These are phyloP conservation scores for Mortierella sp. DNA, from an alignment of 371 early-diverging fungal species.

Conservation along the genomic window DNA sequence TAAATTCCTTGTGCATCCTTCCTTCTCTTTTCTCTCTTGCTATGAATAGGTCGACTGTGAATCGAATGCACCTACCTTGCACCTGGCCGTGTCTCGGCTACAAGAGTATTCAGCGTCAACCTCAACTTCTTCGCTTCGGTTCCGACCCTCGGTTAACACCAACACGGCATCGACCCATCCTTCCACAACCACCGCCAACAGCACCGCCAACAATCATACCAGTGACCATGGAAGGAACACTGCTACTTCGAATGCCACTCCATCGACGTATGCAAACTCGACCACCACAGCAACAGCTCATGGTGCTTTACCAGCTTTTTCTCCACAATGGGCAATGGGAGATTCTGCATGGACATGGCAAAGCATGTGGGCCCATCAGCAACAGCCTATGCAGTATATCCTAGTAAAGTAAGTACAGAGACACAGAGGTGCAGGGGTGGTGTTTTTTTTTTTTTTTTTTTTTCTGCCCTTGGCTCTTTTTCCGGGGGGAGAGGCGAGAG, in stretches of 20 bases:
- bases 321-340: conserved; percentile 6
- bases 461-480: too few relatives aligned
- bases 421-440: too few relatives aligned
- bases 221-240: too few relatives aligned
- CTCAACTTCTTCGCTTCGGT: conserved; percentile 20
- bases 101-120: neutral
- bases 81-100: conserved; percentile 35
- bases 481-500: too few relatives aligned
- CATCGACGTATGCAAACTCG: conserved; percentile 13
- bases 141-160: conserved; percentile 11
- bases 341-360: conserved; percentile 14
- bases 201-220: conserved; percentile 5
- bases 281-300: neutral
- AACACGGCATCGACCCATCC: neutral
- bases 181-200: neutral
- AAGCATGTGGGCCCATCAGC: conserved; percentile 2
- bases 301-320: neutral
- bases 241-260: neutral
- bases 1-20: neutral
- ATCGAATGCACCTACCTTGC: conserved; percentile 29
- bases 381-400: conserved; percentile 38
- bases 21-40: neutral
- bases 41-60: conserved; percentile 30
- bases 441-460: neutral
- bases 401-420: conserved; percentile 54